Percentiles rank a stretch among this genome's conserved stretches.
These are phyloP conservation scores for Aschersonia sp. DNA, from an alignment of 2,329 filamentous ascomycete species.

Conservation along the genomic window DNA sequence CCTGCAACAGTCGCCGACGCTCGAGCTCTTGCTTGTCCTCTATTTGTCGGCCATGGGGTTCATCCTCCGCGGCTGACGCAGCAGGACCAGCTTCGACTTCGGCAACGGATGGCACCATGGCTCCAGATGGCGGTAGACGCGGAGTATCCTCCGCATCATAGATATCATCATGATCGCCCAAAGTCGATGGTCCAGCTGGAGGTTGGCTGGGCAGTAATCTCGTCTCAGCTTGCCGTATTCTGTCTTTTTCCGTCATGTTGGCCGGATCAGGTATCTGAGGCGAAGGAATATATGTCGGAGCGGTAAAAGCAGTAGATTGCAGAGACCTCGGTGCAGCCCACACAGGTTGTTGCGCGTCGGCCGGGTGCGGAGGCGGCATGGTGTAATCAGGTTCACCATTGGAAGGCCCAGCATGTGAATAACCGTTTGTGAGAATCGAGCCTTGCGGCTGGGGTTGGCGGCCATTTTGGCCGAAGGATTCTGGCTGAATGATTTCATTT, in stretches of 20 bases:
- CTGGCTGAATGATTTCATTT: slow-evolving; percentile 12
- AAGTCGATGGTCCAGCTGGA: slow-evolving; percentile 23
- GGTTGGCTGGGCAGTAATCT: slow-evolving; percentile 70
- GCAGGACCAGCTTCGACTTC: slow-evolving; percentile 17
- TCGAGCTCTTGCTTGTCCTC: slow-evolving; percentile 77
- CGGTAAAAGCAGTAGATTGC: slow-evolving; percentile 6
- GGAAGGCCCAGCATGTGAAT: slow-evolving; percentile 7
- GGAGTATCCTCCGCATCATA: slow-evolving; percentile 31
- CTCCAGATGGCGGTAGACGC: slow-evolving; percentile 6
- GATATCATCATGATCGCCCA: slow-evolving; percentile 30
- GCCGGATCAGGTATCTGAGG: slow-evolving; percentile 46
- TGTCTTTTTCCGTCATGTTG: slow-evolving; percentile 66
- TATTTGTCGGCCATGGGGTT: slow-evolving; percentile 12
- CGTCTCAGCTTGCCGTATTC: slow-evolving; percentile 61
- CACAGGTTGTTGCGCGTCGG: slow-evolving; percentile 3
- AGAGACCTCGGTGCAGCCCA: neutral
- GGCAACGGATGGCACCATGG: slow-evolving; percentile 5
- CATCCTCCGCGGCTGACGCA: slow-evolving; percentile 30
- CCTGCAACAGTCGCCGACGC: slow-evolving; percentile 43
- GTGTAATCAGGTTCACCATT: slow-evolving; percentile 18
- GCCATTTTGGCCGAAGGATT: slow-evolving; percentile 4
- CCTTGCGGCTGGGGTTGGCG: slow-evolving; percentile 4
- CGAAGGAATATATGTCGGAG: slow-evolving; percentile 40
- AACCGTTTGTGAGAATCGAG: slow-evolving; percentile 10
- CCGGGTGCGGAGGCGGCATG: slow-evolving; percentile 4